Conservation (phyloP, 2,329 filamentous ascomycete genomes). For the Aspergillus caelatus region DNA sequence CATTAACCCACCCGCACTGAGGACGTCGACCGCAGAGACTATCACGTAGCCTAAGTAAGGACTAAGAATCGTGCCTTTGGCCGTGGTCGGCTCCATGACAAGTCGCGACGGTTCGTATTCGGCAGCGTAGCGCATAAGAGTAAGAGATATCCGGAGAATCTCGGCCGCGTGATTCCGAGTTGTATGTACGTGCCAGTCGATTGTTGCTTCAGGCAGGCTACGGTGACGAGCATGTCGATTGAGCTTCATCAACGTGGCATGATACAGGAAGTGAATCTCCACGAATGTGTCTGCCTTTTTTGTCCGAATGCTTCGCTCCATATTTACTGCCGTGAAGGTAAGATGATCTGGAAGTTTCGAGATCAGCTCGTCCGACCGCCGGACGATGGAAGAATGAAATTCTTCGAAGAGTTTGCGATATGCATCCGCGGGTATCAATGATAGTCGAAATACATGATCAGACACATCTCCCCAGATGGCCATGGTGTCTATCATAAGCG, state of each 20-base stretch:
- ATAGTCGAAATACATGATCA: constrained; percentile 59
- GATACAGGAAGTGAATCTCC: constrained; percentile 68
- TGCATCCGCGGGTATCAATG: constrained; percentile 46
- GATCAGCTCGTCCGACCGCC: constrained; percentile 62
- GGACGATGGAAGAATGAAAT: constrained; percentile 57
- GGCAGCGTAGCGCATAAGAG: constrained; percentile 28
- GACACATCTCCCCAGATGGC: constrained; percentile 69
- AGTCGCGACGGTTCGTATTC: constrained; percentile 25
- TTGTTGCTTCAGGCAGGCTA: constrained; percentile 44
- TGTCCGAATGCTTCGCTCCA: constrained; percentile 57
- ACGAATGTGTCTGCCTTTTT: constrained; percentile 63
- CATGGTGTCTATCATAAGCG: constrained; percentile 63
- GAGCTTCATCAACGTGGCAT: constrained; percentile 65
- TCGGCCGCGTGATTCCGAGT: constrained; percentile 57
- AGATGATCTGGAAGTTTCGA: constrained; percentile 59
- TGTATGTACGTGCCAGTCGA: constrained; percentile 51
- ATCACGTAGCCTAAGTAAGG: constrained; percentile 66
- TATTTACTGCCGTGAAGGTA: constrained; percentile 58
- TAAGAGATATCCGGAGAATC: constrained; percentile 51
- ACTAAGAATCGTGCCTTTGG: constrained; percentile 52
- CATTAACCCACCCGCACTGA: constrained; percentile 62
- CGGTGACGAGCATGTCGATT: constrained; percentile 61
- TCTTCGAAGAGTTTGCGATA: constrained; percentile 52
- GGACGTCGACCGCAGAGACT: constrained; percentile 66
- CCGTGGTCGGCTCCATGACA: constrained; percentile 19